A percentile compares a stretch with the other conserved stretches of the same genome.
phyloP scores from a whole-genome alignment of 2,329 filamentous ascomycete genomes.

The Cladosporium sp. region DNA sequence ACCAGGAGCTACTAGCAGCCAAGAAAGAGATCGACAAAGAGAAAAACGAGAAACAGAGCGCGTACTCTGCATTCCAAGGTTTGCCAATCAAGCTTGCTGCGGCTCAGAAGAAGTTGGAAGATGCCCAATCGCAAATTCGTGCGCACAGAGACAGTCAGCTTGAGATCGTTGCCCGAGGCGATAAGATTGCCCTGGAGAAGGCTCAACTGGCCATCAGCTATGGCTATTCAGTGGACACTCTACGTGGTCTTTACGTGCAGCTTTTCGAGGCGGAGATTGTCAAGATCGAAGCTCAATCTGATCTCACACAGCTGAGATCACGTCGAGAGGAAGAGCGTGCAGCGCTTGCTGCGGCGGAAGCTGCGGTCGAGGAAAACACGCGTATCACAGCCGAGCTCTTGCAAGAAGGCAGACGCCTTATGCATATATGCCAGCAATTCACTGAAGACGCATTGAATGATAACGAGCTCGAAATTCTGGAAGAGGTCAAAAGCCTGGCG shows the following conservation, averaged over 20 bases:
- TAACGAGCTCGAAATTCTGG: slow-evolving; percentile 22
- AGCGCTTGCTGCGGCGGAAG: slow-evolving; percentile 46
- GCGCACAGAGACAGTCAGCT: slow-evolving; percentile 46
- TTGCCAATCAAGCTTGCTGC: slow-evolving; percentile 69
- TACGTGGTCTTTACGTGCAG: slow-evolving; percentile 60
- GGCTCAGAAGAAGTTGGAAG: slow-evolving; percentile 44
- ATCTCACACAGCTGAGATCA: slow-evolving; percentile 63
- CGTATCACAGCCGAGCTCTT: slow-evolving; percentile 34
- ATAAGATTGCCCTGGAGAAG: slow-evolving; percentile 28
- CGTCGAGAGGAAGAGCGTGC: slow-evolving; percentile 60
- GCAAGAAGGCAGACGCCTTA: slow-evolving; percentile 22
- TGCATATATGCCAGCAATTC: neutral
- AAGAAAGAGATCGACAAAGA: slow-evolving; percentile 52
- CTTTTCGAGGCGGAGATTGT: slow-evolving; percentile 67
- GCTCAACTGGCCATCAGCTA: slow-evolving; percentile 49
- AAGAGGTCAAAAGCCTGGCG: slow-evolving; percentile 36
- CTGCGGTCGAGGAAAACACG: slow-evolving; percentile 37
- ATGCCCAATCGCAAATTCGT: slow-evolving; percentile 37
- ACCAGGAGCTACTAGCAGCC: neutral
- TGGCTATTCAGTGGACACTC: slow-evolving; percentile 56
- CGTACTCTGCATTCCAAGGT: slow-evolving; percentile 59
- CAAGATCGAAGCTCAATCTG: slow-evolving; percentile 76
- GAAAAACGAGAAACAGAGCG: slow-evolving; percentile 62
- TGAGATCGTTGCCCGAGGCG: slow-evolving; percentile 43
- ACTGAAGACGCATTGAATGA: slow-evolving; percentile 24